Conservation (phyloP, 2,329 filamentous ascomycete species). For the Cladosporium sp. region DNA sequence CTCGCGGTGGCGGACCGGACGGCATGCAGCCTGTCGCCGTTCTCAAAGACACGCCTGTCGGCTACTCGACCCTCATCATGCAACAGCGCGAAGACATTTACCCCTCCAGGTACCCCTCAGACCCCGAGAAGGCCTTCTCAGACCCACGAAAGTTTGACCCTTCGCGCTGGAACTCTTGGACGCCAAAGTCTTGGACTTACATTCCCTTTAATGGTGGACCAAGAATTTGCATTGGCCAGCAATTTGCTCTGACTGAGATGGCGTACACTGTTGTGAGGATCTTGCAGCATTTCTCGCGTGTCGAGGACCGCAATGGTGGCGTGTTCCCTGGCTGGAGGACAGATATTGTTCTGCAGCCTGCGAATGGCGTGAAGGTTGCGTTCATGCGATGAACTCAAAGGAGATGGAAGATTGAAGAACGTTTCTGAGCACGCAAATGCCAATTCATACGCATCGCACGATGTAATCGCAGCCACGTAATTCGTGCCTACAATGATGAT, state of each 20-base stretch:
- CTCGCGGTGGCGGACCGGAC: constrained; percentile 45
- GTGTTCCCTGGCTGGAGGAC: constrained; percentile 39
- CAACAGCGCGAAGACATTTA: constrained; percentile 49
- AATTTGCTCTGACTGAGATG: constrained; percentile 50
- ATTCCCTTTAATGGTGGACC: constrained; percentile 47
- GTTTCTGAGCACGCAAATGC: no score
- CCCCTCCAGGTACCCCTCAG: constrained; percentile 27
- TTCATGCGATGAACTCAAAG: constrained; percentile 22
- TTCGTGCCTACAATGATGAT: no score
- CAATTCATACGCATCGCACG: no score
- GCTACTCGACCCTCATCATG: constrained; percentile 46
- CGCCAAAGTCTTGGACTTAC: constrained; percentile 47
- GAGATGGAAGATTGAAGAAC: no score
- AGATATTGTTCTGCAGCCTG: constrained; percentile 48
- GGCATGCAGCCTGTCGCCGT: constrained; percentile 43
- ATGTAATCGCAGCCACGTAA: no score
- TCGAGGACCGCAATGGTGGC: constrained; percentile 34
- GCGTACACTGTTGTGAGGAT: constrained; percentile 45
- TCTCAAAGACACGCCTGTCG: constrained; percentile 40
- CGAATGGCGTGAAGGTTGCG: constrained; percentile 36
- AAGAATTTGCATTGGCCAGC: constrained; percentile 49
- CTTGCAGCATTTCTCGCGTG: constrained; percentile 40
- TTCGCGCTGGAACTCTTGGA: constrained; percentile 49
- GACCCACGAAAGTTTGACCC: constrained; percentile 42
- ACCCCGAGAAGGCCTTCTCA: constrained; percentile 32